phyloP scores from a whole-genome alignment of 202 grass and related monocot genomes.

The Alloteropsis angusta region DNA sequence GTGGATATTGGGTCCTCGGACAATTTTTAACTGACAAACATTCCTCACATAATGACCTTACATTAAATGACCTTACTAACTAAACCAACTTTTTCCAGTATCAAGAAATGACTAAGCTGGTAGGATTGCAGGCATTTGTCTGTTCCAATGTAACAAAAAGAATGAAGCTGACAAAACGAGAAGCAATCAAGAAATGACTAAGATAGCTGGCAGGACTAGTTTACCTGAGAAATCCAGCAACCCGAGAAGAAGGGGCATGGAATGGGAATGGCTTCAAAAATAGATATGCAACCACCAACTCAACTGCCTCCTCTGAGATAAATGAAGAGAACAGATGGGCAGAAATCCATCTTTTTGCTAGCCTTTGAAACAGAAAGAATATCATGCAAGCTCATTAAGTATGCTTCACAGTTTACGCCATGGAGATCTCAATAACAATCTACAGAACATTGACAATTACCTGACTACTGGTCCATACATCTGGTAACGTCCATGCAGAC shows the following conservation, averaged over 20 bases:
- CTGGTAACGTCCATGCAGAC: constrained; percentile 81
- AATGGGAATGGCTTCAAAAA: constrained; percentile 91
- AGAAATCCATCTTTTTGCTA: constrained; percentile 92
- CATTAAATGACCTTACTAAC: no score
- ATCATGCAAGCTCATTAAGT: background rate
- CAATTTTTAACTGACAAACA: no score
- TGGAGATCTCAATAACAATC: background rate
- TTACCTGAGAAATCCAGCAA: constrained; percentile 88
- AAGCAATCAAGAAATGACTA: constrained; percentile 3
- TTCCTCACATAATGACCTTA: no score
- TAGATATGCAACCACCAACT: constrained; percentile 79
- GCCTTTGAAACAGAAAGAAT: constrained; percentile 45
- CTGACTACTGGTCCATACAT: constrained; percentile 79
- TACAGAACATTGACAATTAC: constrained; percentile 32
- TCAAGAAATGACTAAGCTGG: no score
- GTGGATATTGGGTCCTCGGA: background rate
- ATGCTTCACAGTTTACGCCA: background rate
- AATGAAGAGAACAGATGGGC: constrained; percentile 91
- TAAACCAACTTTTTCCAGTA: background rate
- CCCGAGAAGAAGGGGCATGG: constrained; percentile 60
- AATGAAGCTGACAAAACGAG: no score
- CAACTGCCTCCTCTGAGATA: constrained; percentile 79
- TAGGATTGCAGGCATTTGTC: no score
- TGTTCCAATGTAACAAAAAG: no score
- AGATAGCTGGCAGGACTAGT: background rate